Conservation (phyloP, 495 filamentous ascomycete species). For the Platismatia glauca region DNA sequence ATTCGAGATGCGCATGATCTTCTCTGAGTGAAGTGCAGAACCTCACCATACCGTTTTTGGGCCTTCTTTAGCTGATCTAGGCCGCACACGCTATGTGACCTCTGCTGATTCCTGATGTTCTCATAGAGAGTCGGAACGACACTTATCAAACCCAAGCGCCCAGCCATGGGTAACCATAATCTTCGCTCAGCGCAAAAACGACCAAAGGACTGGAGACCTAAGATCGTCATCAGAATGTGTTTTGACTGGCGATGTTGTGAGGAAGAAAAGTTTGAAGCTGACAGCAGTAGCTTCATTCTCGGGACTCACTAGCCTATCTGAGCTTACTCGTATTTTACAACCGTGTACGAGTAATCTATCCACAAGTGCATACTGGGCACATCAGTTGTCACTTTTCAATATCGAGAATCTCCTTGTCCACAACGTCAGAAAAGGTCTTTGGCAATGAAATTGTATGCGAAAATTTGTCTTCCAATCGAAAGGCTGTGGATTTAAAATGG, state of each 20-base stretch:
- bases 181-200: slow-evolving; percentile 70
- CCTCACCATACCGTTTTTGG: not conserved
- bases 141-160: slow-evolving; percentile 63
- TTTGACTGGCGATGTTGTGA: slow-evolving; percentile 42
- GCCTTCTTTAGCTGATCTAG: not conserved
- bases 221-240: slow-evolving; percentile 54
- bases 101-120: slow-evolving; percentile 72
- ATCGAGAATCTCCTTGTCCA: no score
- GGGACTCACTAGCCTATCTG: not conserved
- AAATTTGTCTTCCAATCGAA: not conserved
- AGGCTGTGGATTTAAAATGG: not conserved
- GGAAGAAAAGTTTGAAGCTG: slow-evolving; percentile 23
- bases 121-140: slow-evolving; percentile 55
- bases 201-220: slow-evolving; percentile 27
- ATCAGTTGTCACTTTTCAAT: no score
- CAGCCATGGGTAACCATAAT: slow-evolving; percentile 60
- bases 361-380: no score
- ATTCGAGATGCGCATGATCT: not conserved
- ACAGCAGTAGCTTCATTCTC: not conserved
- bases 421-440: no score
- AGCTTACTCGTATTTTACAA: not conserved
- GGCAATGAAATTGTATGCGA: no score
- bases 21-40: not conserved
- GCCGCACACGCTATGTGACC: slow-evolving; percentile 46
- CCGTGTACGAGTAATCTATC: no score